These are phyloP conservation scores for Syncephalis fuscata DNA, from an alignment of 371 early-diverging fungal genomes.

Conservation along the genomic window DNA sequence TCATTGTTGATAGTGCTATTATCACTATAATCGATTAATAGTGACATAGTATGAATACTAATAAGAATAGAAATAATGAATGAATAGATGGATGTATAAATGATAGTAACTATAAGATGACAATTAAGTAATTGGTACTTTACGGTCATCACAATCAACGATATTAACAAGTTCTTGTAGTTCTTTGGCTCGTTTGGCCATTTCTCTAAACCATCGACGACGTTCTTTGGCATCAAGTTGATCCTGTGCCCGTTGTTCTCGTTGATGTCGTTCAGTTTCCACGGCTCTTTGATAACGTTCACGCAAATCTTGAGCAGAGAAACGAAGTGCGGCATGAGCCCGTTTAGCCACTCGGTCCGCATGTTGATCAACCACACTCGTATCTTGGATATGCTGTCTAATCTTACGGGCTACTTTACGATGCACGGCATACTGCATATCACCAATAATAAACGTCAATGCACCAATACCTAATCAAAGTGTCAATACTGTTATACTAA, in stretches of 20 bases:
- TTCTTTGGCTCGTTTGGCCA: too few species aligned
- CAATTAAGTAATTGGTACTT: too few species aligned
- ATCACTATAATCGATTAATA: too few species aligned
- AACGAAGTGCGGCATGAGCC: neutral
- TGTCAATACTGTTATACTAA: constrained; percentile 14
- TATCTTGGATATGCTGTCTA: constrained; percentile 39
- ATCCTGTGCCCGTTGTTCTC: neutral
- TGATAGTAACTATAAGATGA: too few species aligned
- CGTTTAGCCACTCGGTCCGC: constrained; percentile 38
- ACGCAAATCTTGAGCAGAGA: neutral
- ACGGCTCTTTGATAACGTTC: constrained; percentile 1
- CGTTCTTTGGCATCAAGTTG: too few species aligned
- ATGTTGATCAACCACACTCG: constrained; percentile 46
- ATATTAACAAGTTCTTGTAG: too few species aligned
- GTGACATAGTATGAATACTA: too few species aligned
- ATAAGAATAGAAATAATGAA: too few species aligned
- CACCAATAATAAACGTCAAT: constrained; percentile 63
- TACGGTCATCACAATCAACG: too few species aligned
- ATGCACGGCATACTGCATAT: constrained; percentile 66
- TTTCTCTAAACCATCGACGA: too few species aligned
- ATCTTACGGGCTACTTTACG: constrained; percentile 65
- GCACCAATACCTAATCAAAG: constrained; percentile 36
- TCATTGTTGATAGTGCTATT: too few species aligned
- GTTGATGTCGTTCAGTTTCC: neutral
- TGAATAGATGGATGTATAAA: too few species aligned